phyloP scores from a whole-genome alignment of 1,139 yeast genomes.

The Saccharomyces hybrid region DNA sequence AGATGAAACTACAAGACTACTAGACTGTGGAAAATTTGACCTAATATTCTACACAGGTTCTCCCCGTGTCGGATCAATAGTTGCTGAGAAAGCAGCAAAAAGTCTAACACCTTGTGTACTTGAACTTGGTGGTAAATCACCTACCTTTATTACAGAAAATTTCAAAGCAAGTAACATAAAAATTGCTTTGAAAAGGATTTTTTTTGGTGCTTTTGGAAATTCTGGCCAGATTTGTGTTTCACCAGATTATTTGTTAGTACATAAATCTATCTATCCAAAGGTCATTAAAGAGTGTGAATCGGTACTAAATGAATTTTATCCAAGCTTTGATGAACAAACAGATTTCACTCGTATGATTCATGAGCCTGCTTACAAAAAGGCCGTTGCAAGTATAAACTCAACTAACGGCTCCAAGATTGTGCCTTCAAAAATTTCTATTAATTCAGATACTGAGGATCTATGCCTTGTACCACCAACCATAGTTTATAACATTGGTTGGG shows the following conservation, averaged over 20 bases:
- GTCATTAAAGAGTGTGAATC: constrained; percentile 41
- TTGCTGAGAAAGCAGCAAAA: constrained; percentile 78
- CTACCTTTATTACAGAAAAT: constrained; percentile 58
- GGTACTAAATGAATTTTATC: constrained; percentile 43
- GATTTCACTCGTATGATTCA: constrained; percentile 58
- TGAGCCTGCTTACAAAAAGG: constrained; percentile 47
- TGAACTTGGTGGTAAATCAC: constrained; percentile 93
- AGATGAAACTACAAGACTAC: constrained; percentile 57
- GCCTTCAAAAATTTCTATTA: constrained; percentile 47
- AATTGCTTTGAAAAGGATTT: constrained; percentile 55
- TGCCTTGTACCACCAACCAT: constrained; percentile 70
- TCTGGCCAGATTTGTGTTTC: constrained; percentile 93
- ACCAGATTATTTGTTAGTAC: constrained; percentile 72
- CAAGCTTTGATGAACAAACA: constrained; percentile 34
- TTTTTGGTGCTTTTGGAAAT: constrained; percentile 73
- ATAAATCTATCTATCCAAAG: constrained; percentile 46
- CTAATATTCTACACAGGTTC: constrained; percentile 86
- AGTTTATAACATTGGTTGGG: constrained; percentile 50
- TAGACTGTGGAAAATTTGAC: constrained; percentile 58
- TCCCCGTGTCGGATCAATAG: constrained; percentile 62
- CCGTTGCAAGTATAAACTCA: constrained; percentile 38
- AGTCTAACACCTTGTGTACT: constrained; percentile 70
- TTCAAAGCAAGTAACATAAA: constrained; percentile 39
- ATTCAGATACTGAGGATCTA: constrained; percentile 32
- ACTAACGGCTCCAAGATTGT: constrained; percentile 51